Evolutionary conservation across 1,284 basidiomycete species (phyloP).

Genomic region (Cryptococcus sp.): DNA sequence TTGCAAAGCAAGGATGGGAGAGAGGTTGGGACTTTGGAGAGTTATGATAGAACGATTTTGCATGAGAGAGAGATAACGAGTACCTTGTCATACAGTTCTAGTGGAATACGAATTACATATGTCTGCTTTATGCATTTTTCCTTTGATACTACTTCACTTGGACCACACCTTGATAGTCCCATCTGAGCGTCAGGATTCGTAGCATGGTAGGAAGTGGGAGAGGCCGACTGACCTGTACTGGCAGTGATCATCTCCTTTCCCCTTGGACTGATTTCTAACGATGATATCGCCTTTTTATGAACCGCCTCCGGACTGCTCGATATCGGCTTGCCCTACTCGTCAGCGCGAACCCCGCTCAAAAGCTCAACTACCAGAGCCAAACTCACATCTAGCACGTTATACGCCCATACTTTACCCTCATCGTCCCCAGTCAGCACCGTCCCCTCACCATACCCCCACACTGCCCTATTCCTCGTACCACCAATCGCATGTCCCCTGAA

Average conservation of each 20-base stretch:
- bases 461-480: conserved; percentile 72
- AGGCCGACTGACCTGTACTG: conserved; percentile 58
- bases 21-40: too few relatives aligned
- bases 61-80: too few relatives aligned
- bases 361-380: not conserved
- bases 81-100: too few relatives aligned
- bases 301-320: conserved; percentile 62
- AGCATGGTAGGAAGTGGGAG: not conserved
- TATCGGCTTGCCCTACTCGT: conserved; percentile 58
- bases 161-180: conserved; percentile 39
- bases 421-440: conserved; percentile 84
- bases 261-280: conserved; percentile 83
- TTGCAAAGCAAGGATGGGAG: too few relatives aligned
- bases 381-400: conserved; percentile 85
- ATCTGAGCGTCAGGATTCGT: conserved; percentile 14
- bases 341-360: not conserved
- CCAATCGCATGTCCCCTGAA: conserved; percentile 64
- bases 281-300: conserved; percentile 79
- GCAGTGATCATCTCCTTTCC: conserved; percentile 77
- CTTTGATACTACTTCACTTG: too few relatives aligned
- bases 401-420: conserved; percentile 77
- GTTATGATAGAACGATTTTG: too few relatives aligned
- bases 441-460: conserved; percentile 76
- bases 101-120: too few relatives aligned
- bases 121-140: too few relatives aligned